Conservation (phyloP, 495 filamentous ascomycete species). For the Delitschia confertaspora region DNA sequence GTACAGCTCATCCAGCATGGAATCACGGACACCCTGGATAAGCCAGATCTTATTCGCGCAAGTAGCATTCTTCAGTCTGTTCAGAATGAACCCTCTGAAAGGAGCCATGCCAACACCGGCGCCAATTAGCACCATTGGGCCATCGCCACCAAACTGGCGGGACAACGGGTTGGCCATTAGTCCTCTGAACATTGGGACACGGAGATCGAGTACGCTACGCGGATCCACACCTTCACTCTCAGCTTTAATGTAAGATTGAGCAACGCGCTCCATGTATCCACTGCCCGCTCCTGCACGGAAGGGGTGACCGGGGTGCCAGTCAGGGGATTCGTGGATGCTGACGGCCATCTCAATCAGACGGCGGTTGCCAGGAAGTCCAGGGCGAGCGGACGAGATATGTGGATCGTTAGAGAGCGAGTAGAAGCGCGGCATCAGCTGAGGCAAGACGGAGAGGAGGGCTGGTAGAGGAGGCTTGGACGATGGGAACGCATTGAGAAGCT, state of each 20-base stretch:
- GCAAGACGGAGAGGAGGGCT: slow-evolving; percentile 68
- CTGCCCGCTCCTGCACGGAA: slow-evolving; percentile 38
- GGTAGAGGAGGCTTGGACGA: slow-evolving; percentile 79
- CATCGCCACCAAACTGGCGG: slow-evolving; percentile 77
- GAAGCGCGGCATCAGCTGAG: slow-evolving; percentile 89
- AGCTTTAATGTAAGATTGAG: slow-evolving; percentile 56
- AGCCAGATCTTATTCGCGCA: slow-evolving; percentile 99
- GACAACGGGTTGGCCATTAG: slow-evolving; percentile 97
- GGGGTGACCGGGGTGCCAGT: slow-evolving; percentile 52
- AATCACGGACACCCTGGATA: slow-evolving; percentile 90
- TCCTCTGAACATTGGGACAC: slow-evolving; percentile 93
- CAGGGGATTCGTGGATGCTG: slow-evolving; percentile 74
- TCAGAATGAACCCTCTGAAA: slow-evolving; percentile 94
- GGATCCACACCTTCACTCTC: slow-evolving; percentile 43
- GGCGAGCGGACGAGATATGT: slow-evolving; percentile 62
- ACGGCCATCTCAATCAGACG: slow-evolving; percentile 92
- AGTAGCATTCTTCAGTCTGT: slow-evolving; percentile 87
- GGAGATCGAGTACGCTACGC: slow-evolving; percentile 45
- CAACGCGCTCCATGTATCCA: slow-evolving; percentile 79
- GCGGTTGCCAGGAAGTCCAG: slow-evolving; percentile 57
- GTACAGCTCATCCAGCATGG: slow-evolving; percentile 87
- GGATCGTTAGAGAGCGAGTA: slow-evolving; percentile 97
- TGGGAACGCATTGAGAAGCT: slow-evolving; percentile 87
- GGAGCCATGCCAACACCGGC: slow-evolving; percentile 95
- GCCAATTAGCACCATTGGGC: slow-evolving; percentile 94